Evolutionary conservation across 23 red algal species (phyloP), one percentile per base, ranked within the genome.

Genomic region (Gracilaria gracilis): DNA sequence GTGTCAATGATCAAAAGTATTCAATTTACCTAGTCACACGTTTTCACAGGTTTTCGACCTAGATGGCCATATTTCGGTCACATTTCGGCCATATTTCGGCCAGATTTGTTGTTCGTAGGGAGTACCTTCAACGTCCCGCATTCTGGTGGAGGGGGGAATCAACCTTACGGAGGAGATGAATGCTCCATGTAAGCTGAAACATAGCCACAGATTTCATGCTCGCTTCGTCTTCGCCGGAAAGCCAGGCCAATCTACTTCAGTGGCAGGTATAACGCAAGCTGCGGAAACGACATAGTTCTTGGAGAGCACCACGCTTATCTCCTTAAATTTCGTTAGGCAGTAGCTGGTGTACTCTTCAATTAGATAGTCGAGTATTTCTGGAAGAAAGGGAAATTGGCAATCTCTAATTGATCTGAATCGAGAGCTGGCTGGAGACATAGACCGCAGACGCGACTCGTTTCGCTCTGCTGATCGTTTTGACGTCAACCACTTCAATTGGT

Each of bases 331-430:
- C 17, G 15, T 29, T 4, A 71, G 66, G 25, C 17, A 34, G 25
- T 34, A 71, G 35, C 35, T 70, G 28, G 28, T 70, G 35, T 70
- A 70, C 24, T 38, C 65, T 19, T 4, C 65, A 70, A 70, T 70
- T 25, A 28, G 14, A 36, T 34, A 16, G 65, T 35, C 65, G 4
- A 70, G 24, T 33, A 70, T 38, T 38, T 28, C 24, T 2, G 28
- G 23, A 17, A 25, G 65, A 16, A 70, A 4, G 12, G 35, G 65
- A 15, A 70, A 13, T 25, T 70, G 65, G 35, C 65, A 70, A 34
- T 70, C 65, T 70, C 65, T 28, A 17, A 38, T 70, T 15, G 65
- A 70, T 70, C 28, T 70, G 14, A 38, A 70, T 16, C 65, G 2
- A 11, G 65, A 70, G 65, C 65, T 70, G 14, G 35, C 23, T 2